A percentile compares a stretch with the other conserved stretches of the same genome.
Conservation (phyloP, 2,329 filamentous ascomycete genomes). For the Colletotrichum agaves region DNA sequence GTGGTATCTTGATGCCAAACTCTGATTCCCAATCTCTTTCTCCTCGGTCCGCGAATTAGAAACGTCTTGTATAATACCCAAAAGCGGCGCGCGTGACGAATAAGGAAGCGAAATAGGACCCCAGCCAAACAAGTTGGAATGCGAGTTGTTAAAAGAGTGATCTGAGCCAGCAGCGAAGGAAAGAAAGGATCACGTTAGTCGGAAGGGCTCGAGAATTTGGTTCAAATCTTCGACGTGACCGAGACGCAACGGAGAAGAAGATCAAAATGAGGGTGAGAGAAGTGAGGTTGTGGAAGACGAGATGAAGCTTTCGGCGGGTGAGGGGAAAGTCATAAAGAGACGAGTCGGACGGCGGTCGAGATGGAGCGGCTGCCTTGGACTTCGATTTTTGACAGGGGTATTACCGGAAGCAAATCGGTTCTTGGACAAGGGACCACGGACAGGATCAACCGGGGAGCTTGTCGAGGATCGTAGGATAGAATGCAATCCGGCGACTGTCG, state of each 20-base stretch:
- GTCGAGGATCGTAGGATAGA: constrained; percentile 29
- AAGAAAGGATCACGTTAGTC: constrained; percentile 50
- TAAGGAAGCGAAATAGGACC: constrained; percentile 45
- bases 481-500: constrained; percentile 29
- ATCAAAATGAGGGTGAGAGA: constrained; percentile 45
- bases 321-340: constrained; percentile 54
- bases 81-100: constrained; percentile 38
- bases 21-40: constrained; percentile 25
- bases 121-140: constrained; percentile 28
- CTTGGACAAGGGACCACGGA: constrained; percentile 10
- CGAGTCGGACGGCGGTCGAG: constrained; percentile 25
- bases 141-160: constrained; percentile 49
- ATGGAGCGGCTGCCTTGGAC: constrained; percentile 20
- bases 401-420: constrained; percentile 28
- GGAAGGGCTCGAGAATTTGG: constrained; percentile 47
- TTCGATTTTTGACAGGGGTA: constrained; percentile 35
- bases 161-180: constrained; percentile 71
- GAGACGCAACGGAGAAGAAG: constrained; percentile 47
- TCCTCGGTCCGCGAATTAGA: constrained; percentile 31
- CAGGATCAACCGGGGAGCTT: constrained; percentile 11
- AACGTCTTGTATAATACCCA: constrained; percentile 28
- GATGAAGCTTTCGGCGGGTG: constrained; percentile 42
- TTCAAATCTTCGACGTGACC: constrained; percentile 58
- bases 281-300: constrained; percentile 39
- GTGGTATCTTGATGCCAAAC: constrained; percentile 6